Base-by-base conservation (phyloP, 1,284 basidiomycete genomes). In the Ganoderma resinaceum region DNA sequence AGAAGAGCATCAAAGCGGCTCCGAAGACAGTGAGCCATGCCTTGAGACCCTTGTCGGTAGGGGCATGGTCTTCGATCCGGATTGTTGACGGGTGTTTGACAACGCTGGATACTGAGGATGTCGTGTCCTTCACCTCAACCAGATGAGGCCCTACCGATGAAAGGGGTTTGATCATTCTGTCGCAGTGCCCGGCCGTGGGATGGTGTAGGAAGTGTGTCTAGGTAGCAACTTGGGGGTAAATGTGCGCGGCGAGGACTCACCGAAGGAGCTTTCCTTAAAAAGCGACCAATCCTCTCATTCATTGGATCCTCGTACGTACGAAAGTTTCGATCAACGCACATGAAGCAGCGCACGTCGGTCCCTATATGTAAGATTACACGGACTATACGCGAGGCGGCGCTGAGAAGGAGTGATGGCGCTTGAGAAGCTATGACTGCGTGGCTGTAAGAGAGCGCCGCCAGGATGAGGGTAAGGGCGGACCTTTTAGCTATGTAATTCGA, bases 1-100 rank as follows among this genome's bases (percentile, higher is more conserved):
- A 80, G 68, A 81, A 78, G 37, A 82, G 70, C 2, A 80, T 77
- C 31, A 81, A 67, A 49, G 77, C 77, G 7, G 78, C 76, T 0
- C 81, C 81, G n/a, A 78, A 63, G 2, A 81, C 80, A 6, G 78
- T 78, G 4, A 80, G 68, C 81, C 81, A 82, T n/a, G 77, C 81
- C 42, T 72, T 63, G 31, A 65, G 31, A 3, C 80, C 80, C 16
- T 79, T 77, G 38, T 81, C 72, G 9, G 61, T 60, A 31, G 49
- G 67, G 40, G 23, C 11, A 40, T n/a, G 6, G 26, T 35, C 23
- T n/a, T n/a, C 20, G 58, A 40, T n/a, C 12, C 6, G 29, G 3
- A 33, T 20, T 20, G 58, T 26, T n/a, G 35, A 23, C 20, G 16
- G 12, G 16, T 60, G 29, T 33, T 55, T 26, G 7, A 8, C 52